These are phyloP conservation scores for Diphasiastrum complanatum DNA, from an alignment of 83 land plant genomes.

Conservation along the genomic window DNA sequence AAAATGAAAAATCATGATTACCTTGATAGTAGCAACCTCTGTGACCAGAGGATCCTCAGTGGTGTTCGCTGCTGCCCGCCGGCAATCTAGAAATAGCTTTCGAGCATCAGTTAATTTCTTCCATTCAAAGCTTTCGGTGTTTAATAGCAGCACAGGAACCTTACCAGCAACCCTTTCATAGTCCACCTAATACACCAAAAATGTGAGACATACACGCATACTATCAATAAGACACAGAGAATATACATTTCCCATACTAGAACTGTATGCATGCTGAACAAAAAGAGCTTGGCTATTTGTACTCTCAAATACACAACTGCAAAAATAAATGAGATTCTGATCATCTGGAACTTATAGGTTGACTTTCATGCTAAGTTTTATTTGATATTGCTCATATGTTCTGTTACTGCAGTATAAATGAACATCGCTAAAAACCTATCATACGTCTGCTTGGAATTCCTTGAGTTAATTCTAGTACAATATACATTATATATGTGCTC, in stretches of 20 bases:
- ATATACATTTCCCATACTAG: too few relatives aligned
- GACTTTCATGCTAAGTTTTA: too few relatives aligned
- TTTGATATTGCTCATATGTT: background rate
- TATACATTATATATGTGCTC: too few relatives aligned
- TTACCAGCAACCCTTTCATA: constrained; percentile 28
- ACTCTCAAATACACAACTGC: too few relatives aligned
- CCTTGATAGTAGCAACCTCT: constrained; percentile 34
- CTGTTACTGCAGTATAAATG: too few relatives aligned
- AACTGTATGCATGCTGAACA: background rate
- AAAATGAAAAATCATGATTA: background rate
- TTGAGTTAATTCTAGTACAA: too few relatives aligned
- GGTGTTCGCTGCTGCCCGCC: constrained; percentile 16
- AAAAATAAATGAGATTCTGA: too few relatives aligned
- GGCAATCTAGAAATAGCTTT: constrained; percentile 14
- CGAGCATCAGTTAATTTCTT: constrained; percentile 31
- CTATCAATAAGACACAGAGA: too few relatives aligned
- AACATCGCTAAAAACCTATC: too few relatives aligned
- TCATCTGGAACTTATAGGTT: too few relatives aligned
- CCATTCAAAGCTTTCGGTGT: constrained; percentile 43
- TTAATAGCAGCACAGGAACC: constrained; percentile 35
- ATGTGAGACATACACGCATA: background rate
- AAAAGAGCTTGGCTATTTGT: background rate
- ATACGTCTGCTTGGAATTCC: too few relatives aligned
- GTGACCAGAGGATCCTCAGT: constrained; percentile 30
- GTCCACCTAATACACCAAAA: constrained; percentile 16